Base-by-base conservation (phyloP, 2,329 filamentous ascomycete genomes). In the Colletotrichum destructivum region DNA sequence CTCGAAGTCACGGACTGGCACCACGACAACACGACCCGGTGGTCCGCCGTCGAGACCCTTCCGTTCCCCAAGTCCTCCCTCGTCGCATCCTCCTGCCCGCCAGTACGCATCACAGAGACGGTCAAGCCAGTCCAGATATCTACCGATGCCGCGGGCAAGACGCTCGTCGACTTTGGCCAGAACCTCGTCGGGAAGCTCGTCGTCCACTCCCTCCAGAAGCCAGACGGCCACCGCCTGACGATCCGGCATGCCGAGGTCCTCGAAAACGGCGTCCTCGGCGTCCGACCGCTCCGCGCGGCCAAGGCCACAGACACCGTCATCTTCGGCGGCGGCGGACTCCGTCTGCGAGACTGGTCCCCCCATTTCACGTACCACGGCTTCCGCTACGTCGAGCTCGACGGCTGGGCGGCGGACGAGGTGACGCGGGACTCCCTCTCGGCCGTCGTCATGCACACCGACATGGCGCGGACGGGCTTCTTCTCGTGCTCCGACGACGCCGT, bases 171-270 rank as follows among this genome's bases (percentile, higher is more conserved):
- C 72, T 90, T 90, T 75, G 88, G 88, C 2, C 88, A 90, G 75
- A 90, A 90, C 73, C 78, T 90, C 0, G 88, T 89, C 1, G 89
- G 88, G 0, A 82, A 82, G 71, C 67, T 89, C 1, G 77, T 79
- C 0, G 73, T 89, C 15, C 79, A 75, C 2, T 74, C 77, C 1
- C 75, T 85, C 2, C 70, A 11, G 0, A 69, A 59, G 4, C 78
- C 80, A 0, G 75, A 77, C 3, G 84, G 83, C 1, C 79, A 82
- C 4, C 81, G 77, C 12, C 82, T 90, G n/a, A 82, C 78, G 4
- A 78, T 91, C 21, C 78, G 77, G 0, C 88, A 90, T 75, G 85
- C 88, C 0, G 89, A 91, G 76, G 88, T 88, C n/a, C 80, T 90
- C 3, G 87, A 90, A 71, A 69, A 85, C 68, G 78, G 82, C 59